A percentile compares a stretch with the other conserved stretches of the same genome.
phyloP scores from a whole-genome alignment of 805 yeast genomes.

The Phaffomyces antillensis region DNA sequence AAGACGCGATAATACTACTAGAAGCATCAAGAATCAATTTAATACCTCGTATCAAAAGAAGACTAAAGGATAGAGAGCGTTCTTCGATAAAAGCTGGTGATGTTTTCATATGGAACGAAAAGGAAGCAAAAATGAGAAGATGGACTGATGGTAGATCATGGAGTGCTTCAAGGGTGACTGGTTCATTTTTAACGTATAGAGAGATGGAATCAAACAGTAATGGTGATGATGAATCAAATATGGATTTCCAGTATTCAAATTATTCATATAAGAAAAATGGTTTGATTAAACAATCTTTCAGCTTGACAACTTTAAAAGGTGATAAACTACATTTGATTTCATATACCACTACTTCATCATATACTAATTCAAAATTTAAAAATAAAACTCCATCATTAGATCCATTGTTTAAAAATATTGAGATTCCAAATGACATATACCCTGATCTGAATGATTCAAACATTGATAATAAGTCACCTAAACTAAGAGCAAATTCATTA shows the following conservation, averaged over 20 bases:
- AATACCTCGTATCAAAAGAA: constrained; percentile 50
- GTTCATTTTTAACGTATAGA: constrained; percentile 53
- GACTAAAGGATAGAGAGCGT: constrained; percentile 49
- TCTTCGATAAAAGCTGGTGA: constrained; percentile 46
- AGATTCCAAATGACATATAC: constrained; percentile 29
- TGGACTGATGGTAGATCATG: constrained; percentile 78
- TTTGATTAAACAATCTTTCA: constrained; percentile 57
- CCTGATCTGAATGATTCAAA: constrained; percentile 17
- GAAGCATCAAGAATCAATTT: constrained; percentile 56
- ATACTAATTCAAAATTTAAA: constrained; percentile 21
- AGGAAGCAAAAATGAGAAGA: constrained; percentile 61
- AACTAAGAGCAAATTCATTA: background rate
- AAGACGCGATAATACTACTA: constrained; percentile 56
- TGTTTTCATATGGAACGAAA: constrained; percentile 67
- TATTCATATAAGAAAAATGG: constrained; percentile 44
- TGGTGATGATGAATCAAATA: background rate
- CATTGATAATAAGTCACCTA: constrained; percentile 1
- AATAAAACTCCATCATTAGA: constrained; percentile 40
- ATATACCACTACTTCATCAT: constrained; percentile 33
- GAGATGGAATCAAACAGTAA: constrained; percentile 40
- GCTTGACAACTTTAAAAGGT: constrained; percentile 44
- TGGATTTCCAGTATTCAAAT: constrained; percentile 2
- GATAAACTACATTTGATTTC: constrained; percentile 56
- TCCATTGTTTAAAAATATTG: constrained; percentile 22
- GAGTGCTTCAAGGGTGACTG: constrained; percentile 66